Conservation (phyloP, 148 eudicot species). For the Vaccinium corymbosum region DNA sequence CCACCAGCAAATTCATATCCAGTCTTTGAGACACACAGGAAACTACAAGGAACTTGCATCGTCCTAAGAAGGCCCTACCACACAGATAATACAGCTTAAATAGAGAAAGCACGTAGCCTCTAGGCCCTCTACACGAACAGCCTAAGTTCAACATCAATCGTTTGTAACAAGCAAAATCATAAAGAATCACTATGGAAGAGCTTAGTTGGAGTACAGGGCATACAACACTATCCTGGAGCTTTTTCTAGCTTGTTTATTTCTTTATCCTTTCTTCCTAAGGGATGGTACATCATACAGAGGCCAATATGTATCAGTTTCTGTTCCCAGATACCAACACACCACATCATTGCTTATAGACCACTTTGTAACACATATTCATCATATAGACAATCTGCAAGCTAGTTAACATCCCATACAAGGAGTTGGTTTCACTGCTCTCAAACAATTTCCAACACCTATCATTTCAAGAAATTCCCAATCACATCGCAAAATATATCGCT, state of each 20-base stretch:
- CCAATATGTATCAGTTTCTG: too few relatives aligned
- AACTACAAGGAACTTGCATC: neutral
- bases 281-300: too few relatives aligned
- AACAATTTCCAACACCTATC: too few relatives aligned
- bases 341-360: too few relatives aligned
- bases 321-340: too few relatives aligned
- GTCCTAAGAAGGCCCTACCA: neutral
- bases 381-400: too few relatives aligned
- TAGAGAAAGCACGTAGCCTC: neutral
- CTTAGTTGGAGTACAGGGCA: neutral
- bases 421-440: too few relatives aligned
- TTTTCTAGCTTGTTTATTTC: neutral
- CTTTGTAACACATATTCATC: too few relatives aligned
- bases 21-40: neutral
- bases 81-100: neutral
- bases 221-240: neutral
- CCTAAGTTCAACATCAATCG: neutral
- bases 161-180: neutral
- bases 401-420: too few relatives aligned
- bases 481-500: too few relatives aligned
- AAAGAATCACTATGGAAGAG: neutral
- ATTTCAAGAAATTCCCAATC: too few relatives aligned
- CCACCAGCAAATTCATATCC: neutral
- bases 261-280: neutral
- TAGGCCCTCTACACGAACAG: neutral